Evolutionary conservation across 805 yeast species (phyloP), one percentile per base, ranked within the genome.

Genomic region (Scheffersomyces stipitis): DNA sequence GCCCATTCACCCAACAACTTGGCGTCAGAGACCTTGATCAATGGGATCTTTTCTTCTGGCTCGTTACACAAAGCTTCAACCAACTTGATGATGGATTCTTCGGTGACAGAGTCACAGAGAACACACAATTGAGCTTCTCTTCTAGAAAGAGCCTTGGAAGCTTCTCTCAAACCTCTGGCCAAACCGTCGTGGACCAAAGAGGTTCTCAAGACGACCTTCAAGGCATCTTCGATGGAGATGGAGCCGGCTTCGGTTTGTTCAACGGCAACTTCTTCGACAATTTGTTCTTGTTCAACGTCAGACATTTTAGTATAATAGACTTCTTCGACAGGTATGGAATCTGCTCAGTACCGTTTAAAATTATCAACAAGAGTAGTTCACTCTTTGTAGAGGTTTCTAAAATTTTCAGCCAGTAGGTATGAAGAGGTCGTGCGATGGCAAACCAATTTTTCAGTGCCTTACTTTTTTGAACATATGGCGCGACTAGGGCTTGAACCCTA

Each of bases 1-100:
- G 98, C 98, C 99, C 99, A 93, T 82, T 93, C 98, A 83, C 99
- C 99, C 71, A 93, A 83, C 80, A 88, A 86, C 85, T 93, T 93
- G 69, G 98, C 96, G 71, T 93, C 99, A 62, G 98, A 86, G 62
- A 93, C 98, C 86, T 93, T 93, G 85, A 93, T 86, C 75, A 93
- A 81, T 64, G 99, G 98, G 60, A 91, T 88, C 79, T 87, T 86
- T 75, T 83, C 80, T 70, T 87, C 96, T 67, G 95, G 88, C 77
- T 88, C 96, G 81, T 90, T 87, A 81, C 98, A 91, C 69, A 93
- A 84, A 78, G 97, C 98, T 85, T 93, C 98, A 64, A 93, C 93
- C 72, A 93, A 86, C 79, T 90, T 89, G 71, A 86, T 78, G 80
- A 93, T 93, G 59, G 93, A 83, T 63, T 81, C 95, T 83, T 93